Conservation (phyloP, 108 stramenopile species). For the Schizochytrium sp. region DNA sequence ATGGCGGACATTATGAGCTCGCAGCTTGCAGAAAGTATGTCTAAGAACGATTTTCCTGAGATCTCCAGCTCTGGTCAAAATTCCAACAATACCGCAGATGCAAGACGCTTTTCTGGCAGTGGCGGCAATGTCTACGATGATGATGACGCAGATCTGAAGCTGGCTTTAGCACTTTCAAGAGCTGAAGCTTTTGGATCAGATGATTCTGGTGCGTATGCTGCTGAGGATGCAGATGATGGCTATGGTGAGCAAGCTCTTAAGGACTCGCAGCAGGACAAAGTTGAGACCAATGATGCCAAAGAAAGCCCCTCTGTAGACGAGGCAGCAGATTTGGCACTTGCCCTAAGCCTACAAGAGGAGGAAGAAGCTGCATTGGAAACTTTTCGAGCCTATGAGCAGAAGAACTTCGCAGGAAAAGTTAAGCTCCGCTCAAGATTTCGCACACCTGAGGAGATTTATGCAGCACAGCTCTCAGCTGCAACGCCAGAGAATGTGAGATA, state of each 20-base stretch:
- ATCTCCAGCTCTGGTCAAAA: not conserved
- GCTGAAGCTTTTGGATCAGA: not conserved
- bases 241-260: not conserved
- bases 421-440: not conserved
- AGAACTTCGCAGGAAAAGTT: conserved; percentile 39
- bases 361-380: conserved; percentile 16
- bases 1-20: conserved; percentile 46
- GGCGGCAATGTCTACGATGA: not conserved
- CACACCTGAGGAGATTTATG: not conserved
- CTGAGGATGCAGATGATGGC: not conserved
- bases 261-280: not conserved
- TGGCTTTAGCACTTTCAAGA: not conserved
- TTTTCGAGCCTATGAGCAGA: conserved; percentile 37
- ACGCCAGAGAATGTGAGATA: not conserved
- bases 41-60: not conserved
- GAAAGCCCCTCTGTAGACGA: not conserved
- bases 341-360: conserved; percentile 36
- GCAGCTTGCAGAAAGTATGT: not conserved
- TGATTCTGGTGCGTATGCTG: not conserved
- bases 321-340: conserved; percentile 34
- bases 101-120: not conserved
- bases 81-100: not conserved
- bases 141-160: not conserved
- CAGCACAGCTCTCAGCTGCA: not conserved
- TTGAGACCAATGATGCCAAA: too few relatives aligned